Conservation (phyloP, 768 basidiomycete genomes). For the Pholiota molesta region DNA sequence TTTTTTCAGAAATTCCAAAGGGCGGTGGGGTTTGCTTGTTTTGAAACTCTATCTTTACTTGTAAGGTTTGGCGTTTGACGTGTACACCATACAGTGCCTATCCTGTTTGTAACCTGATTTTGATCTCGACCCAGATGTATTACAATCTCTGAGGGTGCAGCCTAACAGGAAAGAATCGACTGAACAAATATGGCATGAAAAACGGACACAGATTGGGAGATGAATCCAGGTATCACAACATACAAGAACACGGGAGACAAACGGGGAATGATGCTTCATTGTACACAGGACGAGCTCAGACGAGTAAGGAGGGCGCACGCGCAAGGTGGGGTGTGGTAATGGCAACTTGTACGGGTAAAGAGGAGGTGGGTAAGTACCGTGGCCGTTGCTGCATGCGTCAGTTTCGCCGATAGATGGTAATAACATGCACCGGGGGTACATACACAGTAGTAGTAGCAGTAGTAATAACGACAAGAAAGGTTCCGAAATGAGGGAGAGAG, state of each 20-base stretch:
- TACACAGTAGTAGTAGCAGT: background rate
- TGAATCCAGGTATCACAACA: background rate
- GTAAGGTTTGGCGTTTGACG: too few species aligned
- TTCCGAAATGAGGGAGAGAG: background rate
- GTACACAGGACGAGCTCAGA: constrained; percentile 2
- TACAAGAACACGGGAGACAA: background rate
- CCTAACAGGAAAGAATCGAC: constrained; percentile 10
- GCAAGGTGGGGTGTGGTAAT: background rate
- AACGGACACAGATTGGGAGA: background rate
- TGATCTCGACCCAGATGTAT: constrained; percentile 19
- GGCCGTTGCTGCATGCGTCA: background rate
- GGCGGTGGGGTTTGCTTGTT: too few species aligned
- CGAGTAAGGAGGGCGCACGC: background rate
- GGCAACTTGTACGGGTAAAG: constrained; percentile 4
- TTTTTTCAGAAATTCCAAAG: background rate
- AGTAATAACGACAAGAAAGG: constrained; percentile 6
- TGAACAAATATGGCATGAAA: background rate
- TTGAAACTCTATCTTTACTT: too few species aligned
- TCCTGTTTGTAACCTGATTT: background rate
- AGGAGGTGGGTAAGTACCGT: constrained; percentile 14
- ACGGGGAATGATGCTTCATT: constrained; percentile 8
- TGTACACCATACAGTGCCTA: too few species aligned
- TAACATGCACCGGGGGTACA: background rate
- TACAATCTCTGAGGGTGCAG: constrained; percentile 16
- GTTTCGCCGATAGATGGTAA: background rate